Percentiles rank a stretch among this genome's conserved stretches.
phyloP scores from a whole-genome alignment of 306 rosid genomes.

The Cercis canadensis region DNA sequence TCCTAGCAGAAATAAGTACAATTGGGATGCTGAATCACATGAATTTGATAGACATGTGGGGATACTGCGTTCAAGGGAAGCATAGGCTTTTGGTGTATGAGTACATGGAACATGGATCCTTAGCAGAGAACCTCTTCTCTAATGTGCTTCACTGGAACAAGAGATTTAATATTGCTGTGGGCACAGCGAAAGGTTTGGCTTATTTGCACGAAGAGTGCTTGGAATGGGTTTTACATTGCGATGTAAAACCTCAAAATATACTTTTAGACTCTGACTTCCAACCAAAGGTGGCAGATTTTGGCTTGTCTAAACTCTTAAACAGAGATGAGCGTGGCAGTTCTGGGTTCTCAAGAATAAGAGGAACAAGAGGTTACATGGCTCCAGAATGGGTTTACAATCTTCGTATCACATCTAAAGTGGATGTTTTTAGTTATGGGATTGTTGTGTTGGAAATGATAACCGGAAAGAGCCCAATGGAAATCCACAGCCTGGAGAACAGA shows the following conservation, averaged over 20 bases:
- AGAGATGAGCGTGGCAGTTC: constrained; percentile 46
- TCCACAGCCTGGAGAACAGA: constrained; percentile 9
- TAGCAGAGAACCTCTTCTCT: constrained; percentile 43
- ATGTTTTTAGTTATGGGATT: constrained; percentile 71
- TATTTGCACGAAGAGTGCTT: constrained; percentile 80
- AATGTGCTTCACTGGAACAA: constrained; percentile 56
- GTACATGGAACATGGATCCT: constrained; percentile 65
- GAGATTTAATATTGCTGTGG: constrained; percentile 62
- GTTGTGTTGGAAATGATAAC: constrained; percentile 72
- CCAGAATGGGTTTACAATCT: constrained; percentile 75
- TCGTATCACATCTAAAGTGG: constrained; percentile 70
- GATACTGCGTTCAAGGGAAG: constrained; percentile 66
- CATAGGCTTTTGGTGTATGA: constrained; percentile 70
- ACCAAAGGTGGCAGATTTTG: constrained; percentile 78
- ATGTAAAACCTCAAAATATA: constrained; percentile 74
- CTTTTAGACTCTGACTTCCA: constrained; percentile 51
- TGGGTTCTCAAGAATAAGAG: constrained; percentile 61
- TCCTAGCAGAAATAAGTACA: constrained; percentile 63
- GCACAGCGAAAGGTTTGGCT: constrained; percentile 74
- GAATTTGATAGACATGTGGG: constrained; percentile 82
- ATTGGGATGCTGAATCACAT: constrained; percentile 73
- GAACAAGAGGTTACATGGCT: constrained; percentile 77
- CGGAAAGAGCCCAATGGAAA: constrained; percentile 51
- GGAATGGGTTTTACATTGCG: constrained; percentile 85
- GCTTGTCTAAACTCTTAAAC: constrained; percentile 57